Conservation (phyloP, 805 yeast species). For the Metschnikowia corniflorae region DNA sequence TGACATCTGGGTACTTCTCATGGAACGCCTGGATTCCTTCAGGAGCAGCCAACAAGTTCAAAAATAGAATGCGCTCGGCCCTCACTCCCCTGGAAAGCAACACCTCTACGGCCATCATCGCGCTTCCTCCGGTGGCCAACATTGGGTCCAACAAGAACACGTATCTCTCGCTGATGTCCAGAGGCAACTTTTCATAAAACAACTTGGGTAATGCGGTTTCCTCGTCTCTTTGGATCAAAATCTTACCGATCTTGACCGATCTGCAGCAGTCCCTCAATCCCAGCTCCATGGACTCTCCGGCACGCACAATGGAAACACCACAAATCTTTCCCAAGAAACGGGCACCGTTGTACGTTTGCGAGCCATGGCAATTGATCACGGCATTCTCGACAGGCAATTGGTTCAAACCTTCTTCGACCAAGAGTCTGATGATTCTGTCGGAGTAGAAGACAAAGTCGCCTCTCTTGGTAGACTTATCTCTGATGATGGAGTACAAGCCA, state of each 20-base stretch:
- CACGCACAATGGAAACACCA: conserved; percentile 97
- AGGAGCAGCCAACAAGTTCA: conserved; percentile 90
- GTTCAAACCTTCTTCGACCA: conserved; percentile 95
- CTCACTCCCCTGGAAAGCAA: conserved; percentile 82
- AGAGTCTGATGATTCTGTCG: conserved; percentile 86
- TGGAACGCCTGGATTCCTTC: conserved; percentile 86
- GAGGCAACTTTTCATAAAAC: conserved; percentile 91
- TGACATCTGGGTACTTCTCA: conserved; percentile 74
- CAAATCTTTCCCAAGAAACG: conserved; percentile 88
- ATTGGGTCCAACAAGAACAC: conserved; percentile 93
- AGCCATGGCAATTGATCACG: conserved; percentile 73
- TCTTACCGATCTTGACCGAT: conserved; percentile 93
- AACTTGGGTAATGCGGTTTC: conserved; percentile 92
- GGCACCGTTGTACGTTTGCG: conserved; percentile 68
- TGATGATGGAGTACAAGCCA: conserved; percentile 86
- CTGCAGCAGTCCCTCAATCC: conserved; percentile 97
- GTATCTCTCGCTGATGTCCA: conserved; percentile 81
- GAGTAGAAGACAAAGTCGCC: conserved; percentile 94
- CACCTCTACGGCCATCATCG: conserved; percentile 95
- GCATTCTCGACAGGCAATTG: conserved; percentile 81
- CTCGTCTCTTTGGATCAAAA: conserved; percentile 95
- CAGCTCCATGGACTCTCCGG: conserved; percentile 99
- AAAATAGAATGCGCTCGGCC: conserved; percentile 80
- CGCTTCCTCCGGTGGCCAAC: conserved; percentile 99
- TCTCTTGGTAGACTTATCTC: conserved; percentile 75